Evolutionary conservation across 768 basidiomycete genomes (phyloP), one percentile per base, ranked within the genome.

Genomic region (Cystobasidium onofrii): DNA sequence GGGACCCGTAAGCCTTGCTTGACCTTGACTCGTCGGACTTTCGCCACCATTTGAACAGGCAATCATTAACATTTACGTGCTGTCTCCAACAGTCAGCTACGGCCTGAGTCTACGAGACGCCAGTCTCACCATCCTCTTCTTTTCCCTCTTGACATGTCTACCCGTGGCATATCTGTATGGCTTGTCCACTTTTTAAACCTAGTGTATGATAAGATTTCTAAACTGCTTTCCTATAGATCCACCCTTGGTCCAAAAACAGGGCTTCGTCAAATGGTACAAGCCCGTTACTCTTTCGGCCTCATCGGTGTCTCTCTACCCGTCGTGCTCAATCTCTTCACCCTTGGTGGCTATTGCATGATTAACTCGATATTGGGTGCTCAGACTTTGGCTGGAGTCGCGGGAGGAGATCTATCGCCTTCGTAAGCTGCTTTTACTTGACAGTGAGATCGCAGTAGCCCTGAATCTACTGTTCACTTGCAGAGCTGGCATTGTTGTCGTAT

Each of bases 181-280:
- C 75, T n/a, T n/a, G n/a, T n/a, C n/a, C n/a, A n/a, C n/a, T n/a
- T n/a, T n/a, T n/a, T n/a, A n/a, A n/a, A n/a, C n/a, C n/a, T n/a
- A n/a, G n/a, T n/a, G n/a, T n/a, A n/a, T n/a, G n/a, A n/a, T n/a
- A n/a, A n/a, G n/a, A n/a, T n/a, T n/a, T n/a, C 64, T 39, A 17
- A 65, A 77, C 76, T 57, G 79, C 78, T 6, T 65, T 81, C 43
- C 79, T 50, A 3, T 20, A 50, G 46, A 50, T 81, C 29, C 79
- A 81, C 39, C 81, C 82, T 23, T 77, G 80, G 67, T 82, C 83
- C 81, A 39, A 79, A 80, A 52, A 82, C 80, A 71, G 84, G 82
- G 46, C 80, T 84, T 7, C 81, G 84, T 1, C 84, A 84, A 65
- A 83, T 85, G 83, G 83, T 82, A 12, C 75, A 80, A 31, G 80